phyloP scores from a whole-genome alignment of 495 filamentous ascomycete genomes.

The Oidiodendron maius region DNA sequence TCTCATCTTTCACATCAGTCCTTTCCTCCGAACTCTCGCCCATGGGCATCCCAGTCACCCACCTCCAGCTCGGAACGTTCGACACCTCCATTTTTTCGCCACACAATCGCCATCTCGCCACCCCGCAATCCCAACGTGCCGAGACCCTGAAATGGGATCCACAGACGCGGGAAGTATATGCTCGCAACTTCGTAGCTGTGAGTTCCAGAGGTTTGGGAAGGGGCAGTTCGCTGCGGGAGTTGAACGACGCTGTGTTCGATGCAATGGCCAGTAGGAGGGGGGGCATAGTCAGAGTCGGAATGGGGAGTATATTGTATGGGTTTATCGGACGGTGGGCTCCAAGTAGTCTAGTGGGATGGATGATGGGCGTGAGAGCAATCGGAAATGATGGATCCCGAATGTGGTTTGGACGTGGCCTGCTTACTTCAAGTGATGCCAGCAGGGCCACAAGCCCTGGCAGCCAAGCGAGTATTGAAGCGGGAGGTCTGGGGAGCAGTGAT shows the following conservation, averaged over 20 bases:
- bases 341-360: conserved; percentile 71
- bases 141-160: conserved; percentile 65
- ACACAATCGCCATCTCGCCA: conserved; percentile 13
- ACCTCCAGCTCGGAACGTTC: conserved; percentile 83
- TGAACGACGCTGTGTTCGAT: conserved; percentile 86
- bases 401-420: conserved; percentile 24
- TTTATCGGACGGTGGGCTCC: conserved; percentile 84
- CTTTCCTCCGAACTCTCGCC: conserved; percentile 70
- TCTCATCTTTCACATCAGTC: conserved; percentile 72
- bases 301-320: conserved; percentile 77
- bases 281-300: conserved; percentile 64
- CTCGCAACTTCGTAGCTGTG: conserved; percentile 48
- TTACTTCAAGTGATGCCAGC: conserved; percentile 24
- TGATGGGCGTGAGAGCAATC: conserved; percentile 69
- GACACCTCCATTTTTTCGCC: conserved; percentile 49
- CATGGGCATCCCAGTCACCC: conserved; percentile 68
- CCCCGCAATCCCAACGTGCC: conserved; percentile 25
- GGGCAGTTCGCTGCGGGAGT: conserved; percentile 63
- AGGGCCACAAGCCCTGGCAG: conserved; percentile 20
- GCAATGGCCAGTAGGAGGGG: conserved; percentile 51
- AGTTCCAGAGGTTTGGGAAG: conserved; percentile 36
- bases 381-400: conserved; percentile 17
- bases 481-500: conserved; percentile 23
- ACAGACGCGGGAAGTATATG: conserved; percentile 44
- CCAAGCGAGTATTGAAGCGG: conserved; percentile 14